These are phyloP conservation scores for Borealophlyctis nickersoniae DNA, from an alignment of 192 early-diverging fungal genomes.

Conservation along the genomic window DNA sequence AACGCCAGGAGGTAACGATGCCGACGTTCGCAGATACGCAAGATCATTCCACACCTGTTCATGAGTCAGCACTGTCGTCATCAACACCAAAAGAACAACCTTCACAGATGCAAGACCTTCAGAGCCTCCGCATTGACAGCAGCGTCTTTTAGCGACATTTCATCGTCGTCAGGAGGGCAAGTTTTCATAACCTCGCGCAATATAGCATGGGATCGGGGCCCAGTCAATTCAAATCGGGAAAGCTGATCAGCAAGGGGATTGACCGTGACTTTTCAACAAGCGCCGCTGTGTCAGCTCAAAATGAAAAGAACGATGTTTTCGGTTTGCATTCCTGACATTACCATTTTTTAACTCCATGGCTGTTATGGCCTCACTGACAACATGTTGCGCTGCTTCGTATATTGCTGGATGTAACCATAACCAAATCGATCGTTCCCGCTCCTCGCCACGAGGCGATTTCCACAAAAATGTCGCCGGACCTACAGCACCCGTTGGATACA, in stretches of 20 bases:
- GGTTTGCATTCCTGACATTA: too few relatives aligned
- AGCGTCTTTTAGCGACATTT: too few relatives aligned
- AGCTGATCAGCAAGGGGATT: too few relatives aligned
- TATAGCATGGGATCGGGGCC: constrained; percentile 75
- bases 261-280: too few relatives aligned
- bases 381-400: constrained; percentile 2
- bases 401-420: constrained; percentile 30
- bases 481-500: constrained; percentile 62
- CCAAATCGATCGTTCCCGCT: constrained; percentile 14
- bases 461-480: constrained; percentile 57
- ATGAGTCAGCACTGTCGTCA: too few relatives aligned
- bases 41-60: constrained; percentile 23
- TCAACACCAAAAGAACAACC: too few relatives aligned
- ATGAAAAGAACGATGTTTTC: too few relatives aligned
- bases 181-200: constrained; percentile 62
- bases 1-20: constrained; percentile 74
- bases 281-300: too few relatives aligned
- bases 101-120: too few relatives aligned
- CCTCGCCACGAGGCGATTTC: not conserved
- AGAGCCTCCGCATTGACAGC: too few relatives aligned
- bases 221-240: constrained; percentile 83
- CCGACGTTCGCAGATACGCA: constrained; percentile 47
- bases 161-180: constrained; percentile 1
- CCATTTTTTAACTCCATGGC: constrained; percentile 14
- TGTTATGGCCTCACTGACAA: constrained; percentile 11